Evolutionary conservation across 495 filamentous ascomycete genomes (phyloP), one percentile per base, ranked within the genome.

Genomic region (Penicillium egyptiacum): DNA sequence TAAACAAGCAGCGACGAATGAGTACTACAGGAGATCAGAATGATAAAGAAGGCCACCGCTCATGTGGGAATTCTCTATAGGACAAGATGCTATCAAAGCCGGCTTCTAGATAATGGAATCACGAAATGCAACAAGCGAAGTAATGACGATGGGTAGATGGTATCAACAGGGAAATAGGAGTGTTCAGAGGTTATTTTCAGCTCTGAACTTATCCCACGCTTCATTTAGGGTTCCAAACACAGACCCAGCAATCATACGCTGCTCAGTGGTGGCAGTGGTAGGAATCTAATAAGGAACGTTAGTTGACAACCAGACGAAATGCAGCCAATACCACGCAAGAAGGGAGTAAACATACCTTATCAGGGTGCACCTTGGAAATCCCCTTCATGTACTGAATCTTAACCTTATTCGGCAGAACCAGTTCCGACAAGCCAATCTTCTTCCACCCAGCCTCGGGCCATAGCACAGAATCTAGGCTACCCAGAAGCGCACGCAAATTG

Each of bases 371-470:
- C 81, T 96, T 98, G 6, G 86, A 88, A 85, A 98, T 97, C 5
- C 91, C 94, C 83, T 96, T 96, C 94, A 98, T 98, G 66, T 98
- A 98, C 54, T 89, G 81, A 53, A 98, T 84, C 84, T 98, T 98
- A 48, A 97, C 94, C 80, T 90, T 96, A 46, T 86, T 87, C 41
- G 92, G 86, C 77, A 96, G 76, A 37, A 98, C 85, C 61, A 98
- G 68, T 70, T 98, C 93, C 48, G 89, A 85, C 86, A 98, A 86
- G 25, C 89, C 90, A 17, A 98, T 86, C 80, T 96, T 96, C 79
- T 94, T 96, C 95, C 94, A 98, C 30, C 91, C 92, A 52, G 89
- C 86, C 33, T 87, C 88, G 52, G 89, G 84, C 94, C 94, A 98
- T 40, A 98, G 79, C 42, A 98, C 91, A 22, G 78, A 83, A 65